A percentile compares a stretch with the other conserved stretches of the same genome.
Evolutionary conservation across 1,139 yeast genomes (phyloP).

Genomic region (Taphrina wiesneri): DNA sequence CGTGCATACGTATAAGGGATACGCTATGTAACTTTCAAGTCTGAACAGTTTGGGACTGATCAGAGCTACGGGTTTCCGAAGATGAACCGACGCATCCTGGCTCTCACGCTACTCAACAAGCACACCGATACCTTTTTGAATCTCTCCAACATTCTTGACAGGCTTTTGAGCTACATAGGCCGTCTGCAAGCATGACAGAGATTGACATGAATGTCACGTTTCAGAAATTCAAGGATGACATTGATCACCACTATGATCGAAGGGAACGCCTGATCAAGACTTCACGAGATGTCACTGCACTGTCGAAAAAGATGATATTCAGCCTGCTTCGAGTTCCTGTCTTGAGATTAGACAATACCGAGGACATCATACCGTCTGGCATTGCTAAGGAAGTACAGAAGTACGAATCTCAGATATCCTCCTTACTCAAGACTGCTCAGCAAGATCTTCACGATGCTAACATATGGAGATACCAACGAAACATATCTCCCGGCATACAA

Average conservation of each 20-base stretch:
- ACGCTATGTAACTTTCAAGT: too few species aligned
- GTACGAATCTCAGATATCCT: constrained; percentile 45
- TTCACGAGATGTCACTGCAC: constrained; percentile 48
- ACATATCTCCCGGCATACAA: constrained; percentile 39
- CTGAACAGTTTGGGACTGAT: too few species aligned
- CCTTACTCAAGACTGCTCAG: constrained; percentile 36
- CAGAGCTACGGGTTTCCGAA: too few species aligned
- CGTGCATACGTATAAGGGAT: too few species aligned
- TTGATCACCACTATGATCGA: constrained; percentile 43
- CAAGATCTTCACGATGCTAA: constrained; percentile 26
- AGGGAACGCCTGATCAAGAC: constrained; percentile 46
- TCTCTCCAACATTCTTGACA: too few species aligned
- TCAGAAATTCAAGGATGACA: constrained; percentile 17
- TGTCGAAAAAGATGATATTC: constrained; percentile 45
- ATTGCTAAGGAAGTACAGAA: constrained; percentile 21
- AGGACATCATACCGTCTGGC: constrained; percentile 4
- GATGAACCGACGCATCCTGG: too few species aligned
- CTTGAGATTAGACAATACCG: not conserved
- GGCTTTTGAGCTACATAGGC: too few species aligned
- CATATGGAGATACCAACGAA: constrained; percentile 31
- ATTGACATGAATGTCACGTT: not conserved
- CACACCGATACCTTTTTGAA: too few species aligned
- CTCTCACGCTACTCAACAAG: too few species aligned
- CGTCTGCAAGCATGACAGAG: too few species aligned
- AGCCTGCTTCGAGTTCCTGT: constrained; percentile 28